A percentile compares a stretch with the other conserved stretches of the same genome.
phyloP scores from a whole-genome alignment of 164 flowering plant genomes.

The Liriodendron chinense region DNA sequence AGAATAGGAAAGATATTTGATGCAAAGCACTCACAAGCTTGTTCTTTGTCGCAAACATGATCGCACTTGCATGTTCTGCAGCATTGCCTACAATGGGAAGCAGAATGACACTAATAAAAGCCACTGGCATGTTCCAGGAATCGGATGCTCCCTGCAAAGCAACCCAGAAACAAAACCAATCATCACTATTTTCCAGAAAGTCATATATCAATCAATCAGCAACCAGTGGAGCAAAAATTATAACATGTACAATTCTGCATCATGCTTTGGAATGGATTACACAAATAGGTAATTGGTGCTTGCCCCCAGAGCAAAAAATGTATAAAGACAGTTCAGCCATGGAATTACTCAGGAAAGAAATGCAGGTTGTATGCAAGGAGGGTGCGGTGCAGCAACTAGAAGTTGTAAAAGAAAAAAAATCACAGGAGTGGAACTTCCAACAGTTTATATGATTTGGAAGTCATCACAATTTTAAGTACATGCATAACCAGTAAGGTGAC shows the following conservation, averaged over 20 bases:
- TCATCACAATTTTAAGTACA: no score
- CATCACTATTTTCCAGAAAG: neutral
- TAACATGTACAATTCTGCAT: no score
- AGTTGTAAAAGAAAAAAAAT: neutral
- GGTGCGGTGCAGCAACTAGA: neutral
- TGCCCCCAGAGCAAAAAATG: neutral
- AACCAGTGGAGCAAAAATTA: neutral
- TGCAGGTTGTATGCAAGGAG: neutral
- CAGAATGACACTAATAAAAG: constrained; percentile 70
- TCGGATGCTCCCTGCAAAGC: constrained; percentile 67
- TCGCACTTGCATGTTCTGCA: constrained; percentile 80
- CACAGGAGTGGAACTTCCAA: neutral
- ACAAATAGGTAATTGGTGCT: neutral
- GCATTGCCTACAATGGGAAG: constrained; percentile 83
- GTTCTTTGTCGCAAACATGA: constrained; percentile 74
- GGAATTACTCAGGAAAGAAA: neutral
- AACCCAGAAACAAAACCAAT: constrained; percentile 6
- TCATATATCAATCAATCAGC: neutral
- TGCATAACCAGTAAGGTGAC: no score
- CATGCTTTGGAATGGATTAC: neutral
- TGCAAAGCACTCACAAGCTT: constrained; percentile 53
- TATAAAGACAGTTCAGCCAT: neutral
- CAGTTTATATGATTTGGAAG: no score
- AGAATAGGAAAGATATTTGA: neutral
- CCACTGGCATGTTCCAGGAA: constrained; percentile 63